Evolutionary conservation across 2,329 filamentous ascomycete species (phyloP), one percentile per base, ranked within the genome.

Genomic region (Boeremia lycopersici): DNA sequence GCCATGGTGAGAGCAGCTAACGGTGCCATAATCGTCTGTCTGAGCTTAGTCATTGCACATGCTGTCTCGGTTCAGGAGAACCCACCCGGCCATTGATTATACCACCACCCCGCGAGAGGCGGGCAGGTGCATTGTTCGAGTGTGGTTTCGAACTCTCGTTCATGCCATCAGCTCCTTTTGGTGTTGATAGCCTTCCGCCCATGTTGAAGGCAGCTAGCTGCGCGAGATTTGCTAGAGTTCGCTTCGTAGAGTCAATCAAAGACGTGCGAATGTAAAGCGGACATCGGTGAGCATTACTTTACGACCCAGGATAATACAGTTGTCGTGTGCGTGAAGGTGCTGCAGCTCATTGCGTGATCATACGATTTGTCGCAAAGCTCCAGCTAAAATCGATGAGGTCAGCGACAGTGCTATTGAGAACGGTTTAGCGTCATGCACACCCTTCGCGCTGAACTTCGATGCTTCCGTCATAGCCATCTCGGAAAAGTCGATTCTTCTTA

Each of bases 1-100:
- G 84, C 85, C 84, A 87, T 86, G 12, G 82, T 82, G 59, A 86
- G 78, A 25, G 84, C 84, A n/a, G 84, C 84, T n/a, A 85, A 77
- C 5, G 85, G 85, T 2, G 84, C 84, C 55, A 83, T 81, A 33
- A 86, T 65, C 4, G 81, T 84, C 80, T 83, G 47, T 31, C 12
- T 25, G 11, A 3, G 13, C 7, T 55, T 13, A 55, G 41, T 38
- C 35, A 11, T 17, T 19, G 34, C 36, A 25, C 15, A 6, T 39
- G 13, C 33, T 39, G 26, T 31, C 30, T 7, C 19, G 19, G 4
- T 17, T 31, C 5, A 11, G 15, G 13, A 39, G 36, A 25, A 28
- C 56, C 12, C 57, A 74, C 72, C 34, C 72, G 64, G 44, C 71
- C 71, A 66, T 75, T 75, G 57, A 75, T 68, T 42, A 72, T 73